Base-by-base conservation (phyloP, 2,329 filamentous ascomycete species). In the Aspergillus thermomutatus region DNA sequence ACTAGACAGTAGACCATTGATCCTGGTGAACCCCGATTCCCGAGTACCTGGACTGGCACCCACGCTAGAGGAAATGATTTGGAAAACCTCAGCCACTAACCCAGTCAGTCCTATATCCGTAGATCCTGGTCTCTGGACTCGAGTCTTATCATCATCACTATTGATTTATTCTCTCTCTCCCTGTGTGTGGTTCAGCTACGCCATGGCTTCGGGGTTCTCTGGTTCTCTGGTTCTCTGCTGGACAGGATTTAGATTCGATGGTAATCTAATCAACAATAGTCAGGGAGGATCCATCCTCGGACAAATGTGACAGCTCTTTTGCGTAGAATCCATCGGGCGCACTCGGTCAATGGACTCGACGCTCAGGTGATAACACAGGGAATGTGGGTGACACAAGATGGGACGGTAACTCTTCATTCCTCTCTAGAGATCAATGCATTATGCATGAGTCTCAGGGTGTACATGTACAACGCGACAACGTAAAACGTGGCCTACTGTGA, bases 41-140 rank as follows among this genome's bases (percentile, higher is more conserved):
- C 58, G 41, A 37, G 41, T 51, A 60, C 58, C 56, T 60, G 58
- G 56, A 58, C 49, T 28, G 34, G 28, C 37, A 9, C 23, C 41
- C 14, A 31, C 48, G 25, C 58, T 58, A 60, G 53, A 37, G 48
- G 25, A 53, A 53, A 56, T 45, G 55, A 58, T 56, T 60, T 60
- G 56, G 56, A 60, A 60, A 43, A 57, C 23, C 31, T 57, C 50
- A 27, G 49, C n/a, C 31, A 52, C 51, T 54, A 57, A 50, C 34
- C 27, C 21, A 23, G 52, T 48, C 55, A 49, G 55, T 60, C 40
- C 48, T 59, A n/a, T n/a, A n/a, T n/a, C n/a, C n/a, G 47, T 54
- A n/a, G 5, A 17, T 28, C 40, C 19, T 19, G 19, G 9, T 23
- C 26, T 34, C 14, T 34, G 17, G 25, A n/a, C n/a, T 48, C 51